Percentiles rank a stretch among this genome's conserved stretches.
phyloP scores from a whole-genome alignment of 768 basidiomycete species.

The Gloeopeniophorella convolvens region DNA sequence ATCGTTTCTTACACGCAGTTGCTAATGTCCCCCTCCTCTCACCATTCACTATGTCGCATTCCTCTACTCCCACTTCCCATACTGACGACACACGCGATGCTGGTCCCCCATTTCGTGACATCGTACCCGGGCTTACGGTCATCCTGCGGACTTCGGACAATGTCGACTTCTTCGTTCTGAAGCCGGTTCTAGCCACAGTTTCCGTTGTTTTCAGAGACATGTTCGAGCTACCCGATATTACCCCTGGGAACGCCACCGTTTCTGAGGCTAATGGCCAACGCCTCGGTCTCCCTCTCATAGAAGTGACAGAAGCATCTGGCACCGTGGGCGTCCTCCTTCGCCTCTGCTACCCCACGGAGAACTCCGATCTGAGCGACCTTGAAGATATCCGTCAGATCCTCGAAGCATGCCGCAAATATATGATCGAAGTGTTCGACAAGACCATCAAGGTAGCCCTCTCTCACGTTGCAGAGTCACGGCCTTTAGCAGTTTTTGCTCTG shows the following conservation, averaged over 20 bases:
- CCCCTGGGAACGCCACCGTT: not conserved
- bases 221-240: conserved; percentile 11
- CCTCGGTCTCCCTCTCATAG: conserved; percentile 4
- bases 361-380: conserved; percentile 10
- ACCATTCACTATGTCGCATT: not conserved
- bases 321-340: conserved; percentile 12
- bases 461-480: conserved; percentile 6
- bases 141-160: conserved; percentile 18
- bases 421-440: conserved; percentile 14
- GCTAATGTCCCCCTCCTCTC: not conserved
- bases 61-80: not conserved
- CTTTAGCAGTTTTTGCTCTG: conserved; percentile 12
- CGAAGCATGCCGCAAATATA: conserved; percentile 15
- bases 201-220: conserved; percentile 16
- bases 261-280: not conserved
- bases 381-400: conserved; percentile 12
- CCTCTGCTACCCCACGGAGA: conserved; percentile 16
- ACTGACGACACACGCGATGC: conserved; percentile 1
- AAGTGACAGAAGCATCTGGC: conserved; percentile 9
- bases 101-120: conserved; percentile 14
- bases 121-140: conserved; percentile 7
- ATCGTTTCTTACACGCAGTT: not conserved
- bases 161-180: conserved; percentile 18
- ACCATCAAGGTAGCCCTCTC: conserved; percentile 11
- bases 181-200: conserved; percentile 11